Base-by-base conservation (phyloP, 2,329 filamentous ascomycete genomes). In the Beauveria sp. region DNA sequence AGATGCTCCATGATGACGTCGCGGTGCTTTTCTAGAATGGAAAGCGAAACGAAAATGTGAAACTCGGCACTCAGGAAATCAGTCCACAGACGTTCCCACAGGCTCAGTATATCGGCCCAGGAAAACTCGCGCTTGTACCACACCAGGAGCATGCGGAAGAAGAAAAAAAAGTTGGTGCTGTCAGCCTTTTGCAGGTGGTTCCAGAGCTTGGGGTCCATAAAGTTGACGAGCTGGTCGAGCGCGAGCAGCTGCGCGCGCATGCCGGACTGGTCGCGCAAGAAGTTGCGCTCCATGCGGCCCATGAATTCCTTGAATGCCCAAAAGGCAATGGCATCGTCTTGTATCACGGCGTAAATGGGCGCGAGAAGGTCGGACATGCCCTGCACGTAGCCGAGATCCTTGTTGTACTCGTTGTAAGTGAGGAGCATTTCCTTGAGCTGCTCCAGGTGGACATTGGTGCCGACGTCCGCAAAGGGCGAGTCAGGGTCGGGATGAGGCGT, bases 371-470 rank as follows among this genome's bases (percentile, higher is more conserved):
- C 95, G 14, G 92, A 97, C 95, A 99, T 99, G 64, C 95, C 95
- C 77, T 99, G 95, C 1, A 99, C 95, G 71, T 99, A 99, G 54
- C 96, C 95, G 3, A 99, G 83, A 62, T 95, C 91, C 63, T 87
- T 90, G 77, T 99, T 99, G 76, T 96, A 96, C 76, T 99, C 95
- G 72, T 99, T 98, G 74, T 99, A 99, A 0, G 95, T 98, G 20
- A 99, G 82, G 0, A 99, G 86, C 90, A 99, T 96, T 72, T 99
- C 95, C 77, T 99, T 99, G 85, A 99, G 90, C 77, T 99, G 95
- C 75, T 99, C 65, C 65, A 99, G 83, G 74, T 99, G 95, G 6
- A 97, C 93, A 69, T 99, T 99, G 52, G 95, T 99, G 65, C 95
- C 95, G 4, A 87, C 85, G 50, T 93, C 90, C 14, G 93, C 91